Evolutionary conservation across 768 basidiomycete genomes (phyloP).

Genomic region (Rickenella mellea): DNA sequence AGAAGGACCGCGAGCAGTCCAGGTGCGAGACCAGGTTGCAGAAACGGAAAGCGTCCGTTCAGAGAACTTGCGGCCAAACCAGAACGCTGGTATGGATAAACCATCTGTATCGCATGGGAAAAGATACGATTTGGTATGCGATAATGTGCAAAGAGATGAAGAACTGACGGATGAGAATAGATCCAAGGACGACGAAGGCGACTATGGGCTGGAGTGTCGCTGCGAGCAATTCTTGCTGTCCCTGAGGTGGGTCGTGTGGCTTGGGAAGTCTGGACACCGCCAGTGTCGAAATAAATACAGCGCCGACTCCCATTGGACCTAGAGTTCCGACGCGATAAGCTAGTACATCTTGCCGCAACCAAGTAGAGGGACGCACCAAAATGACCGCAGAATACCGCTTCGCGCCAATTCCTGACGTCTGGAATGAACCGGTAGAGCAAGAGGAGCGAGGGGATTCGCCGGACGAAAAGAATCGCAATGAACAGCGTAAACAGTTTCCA

Average conservation of each 20-base stretch:
- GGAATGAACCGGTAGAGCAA: conserved; percentile 77
- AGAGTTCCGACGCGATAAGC: background rate
- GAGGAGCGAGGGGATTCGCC: conserved; percentile 75
- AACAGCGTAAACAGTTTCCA: conserved; percentile 66
- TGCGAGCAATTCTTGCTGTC: conserved; percentile 57
- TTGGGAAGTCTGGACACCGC: conserved; percentile 53
- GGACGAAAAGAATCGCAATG: conserved; percentile 57
- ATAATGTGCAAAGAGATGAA: background rate
- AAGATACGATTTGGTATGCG: background rate
- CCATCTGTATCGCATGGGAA: conserved; percentile 52
- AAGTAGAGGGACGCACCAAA: conserved; percentile 44
- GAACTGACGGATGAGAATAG: conserved; percentile 69
- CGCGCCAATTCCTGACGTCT: conserved; percentile 74
- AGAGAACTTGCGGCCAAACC: conserved; percentile 34
- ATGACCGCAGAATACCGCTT: conserved; percentile 88
- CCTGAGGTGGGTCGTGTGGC: conserved; percentile 38
- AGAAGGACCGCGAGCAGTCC: too few species aligned
- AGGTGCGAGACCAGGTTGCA: conserved; percentile 33
- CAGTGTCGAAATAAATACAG: conserved; percentile 78
- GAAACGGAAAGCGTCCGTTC: conserved; percentile 39
- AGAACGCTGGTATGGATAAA: conserved; percentile 62
- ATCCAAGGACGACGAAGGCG: conserved; percentile 88
- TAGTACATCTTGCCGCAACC: background rate
- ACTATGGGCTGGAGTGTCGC: conserved; percentile 86
- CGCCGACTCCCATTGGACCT: conserved; percentile 79